Evolutionary conservation across 169 alveolate genomes (phyloP).

Genomic region (Plasmodium vivax): DNA sequence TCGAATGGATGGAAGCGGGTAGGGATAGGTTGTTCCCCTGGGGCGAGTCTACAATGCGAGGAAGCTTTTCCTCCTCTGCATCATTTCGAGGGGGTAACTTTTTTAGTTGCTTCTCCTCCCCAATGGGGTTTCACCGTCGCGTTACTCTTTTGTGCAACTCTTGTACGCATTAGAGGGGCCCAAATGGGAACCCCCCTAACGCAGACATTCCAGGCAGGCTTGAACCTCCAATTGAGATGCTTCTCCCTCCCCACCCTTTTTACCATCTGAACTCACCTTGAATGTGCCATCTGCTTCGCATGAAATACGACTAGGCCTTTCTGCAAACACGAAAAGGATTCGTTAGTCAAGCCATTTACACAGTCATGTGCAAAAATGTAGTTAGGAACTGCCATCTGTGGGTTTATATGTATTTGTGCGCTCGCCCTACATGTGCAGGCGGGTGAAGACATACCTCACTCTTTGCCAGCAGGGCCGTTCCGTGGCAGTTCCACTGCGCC

Average conservation of each 20-base stretch:
- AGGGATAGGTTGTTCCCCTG: too few relatives aligned
- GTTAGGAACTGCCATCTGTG: neutral
- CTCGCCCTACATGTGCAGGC: neutral
- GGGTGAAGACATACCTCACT: neutral
- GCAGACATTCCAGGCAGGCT: neutral
- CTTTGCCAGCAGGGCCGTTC: slow-evolving; percentile 16
- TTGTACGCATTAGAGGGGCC: neutral
- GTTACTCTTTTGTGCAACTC: neutral
- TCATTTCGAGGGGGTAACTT: neutral
- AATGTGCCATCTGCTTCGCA: neutral
- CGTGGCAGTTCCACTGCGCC: slow-evolving; percentile 34
- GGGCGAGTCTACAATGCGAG: neutral
- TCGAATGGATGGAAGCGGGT: neutral
- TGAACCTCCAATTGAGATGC: neutral
- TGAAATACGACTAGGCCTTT: neutral
- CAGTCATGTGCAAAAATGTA: neutral
- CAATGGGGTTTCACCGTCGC: neutral
- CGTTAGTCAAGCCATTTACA: neutral
- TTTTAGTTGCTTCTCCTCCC: neutral
- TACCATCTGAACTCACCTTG: neutral
- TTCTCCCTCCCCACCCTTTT: neutral
- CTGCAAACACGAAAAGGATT: neutral
- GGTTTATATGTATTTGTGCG: neutral
- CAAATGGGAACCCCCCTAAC: neutral
- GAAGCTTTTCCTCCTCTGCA: neutral